These are phyloP conservation scores for Populus simonii DNA, from an alignment of 345 rosid species.

Conservation along the genomic window DNA sequence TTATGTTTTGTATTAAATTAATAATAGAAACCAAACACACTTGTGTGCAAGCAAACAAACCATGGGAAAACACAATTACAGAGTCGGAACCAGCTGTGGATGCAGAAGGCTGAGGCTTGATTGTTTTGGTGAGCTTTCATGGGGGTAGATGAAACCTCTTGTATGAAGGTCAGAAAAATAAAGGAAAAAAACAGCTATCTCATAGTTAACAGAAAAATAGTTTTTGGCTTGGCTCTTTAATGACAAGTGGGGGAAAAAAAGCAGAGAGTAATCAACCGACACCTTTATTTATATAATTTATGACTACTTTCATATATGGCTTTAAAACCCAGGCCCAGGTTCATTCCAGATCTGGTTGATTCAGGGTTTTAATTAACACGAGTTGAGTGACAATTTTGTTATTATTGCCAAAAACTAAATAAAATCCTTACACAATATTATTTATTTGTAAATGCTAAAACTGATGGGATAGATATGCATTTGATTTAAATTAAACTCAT, in stretches of 20 bases:
- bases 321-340: too few species aligned
- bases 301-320: too few species aligned
- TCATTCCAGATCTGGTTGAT: too few species aligned
- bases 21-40: background rate
- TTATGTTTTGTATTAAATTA: background rate
- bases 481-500: fast-evolving
- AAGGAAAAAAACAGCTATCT: background rate
- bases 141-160: background rate
- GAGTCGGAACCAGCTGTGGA: background rate
- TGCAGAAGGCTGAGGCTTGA: background rate
- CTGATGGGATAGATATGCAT: fast-evolving
- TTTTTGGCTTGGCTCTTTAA: background rate
- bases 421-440: too few species aligned
- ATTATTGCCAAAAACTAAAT: too few species aligned
- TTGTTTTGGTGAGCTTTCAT: background rate
- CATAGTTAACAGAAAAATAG: background rate
- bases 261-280: background rate
- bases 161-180: background rate
- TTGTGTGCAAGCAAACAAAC: background rate
- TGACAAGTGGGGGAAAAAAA: background rate
- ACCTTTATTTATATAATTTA: background rate
- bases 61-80: background rate
- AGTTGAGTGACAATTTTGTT: too few species aligned
- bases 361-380: too few species aligned
- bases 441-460: too few species aligned